phyloP scores from a whole-genome alignment of 192 early-diverging fungal genomes.

The Backusella parvicylindrica region DNA sequence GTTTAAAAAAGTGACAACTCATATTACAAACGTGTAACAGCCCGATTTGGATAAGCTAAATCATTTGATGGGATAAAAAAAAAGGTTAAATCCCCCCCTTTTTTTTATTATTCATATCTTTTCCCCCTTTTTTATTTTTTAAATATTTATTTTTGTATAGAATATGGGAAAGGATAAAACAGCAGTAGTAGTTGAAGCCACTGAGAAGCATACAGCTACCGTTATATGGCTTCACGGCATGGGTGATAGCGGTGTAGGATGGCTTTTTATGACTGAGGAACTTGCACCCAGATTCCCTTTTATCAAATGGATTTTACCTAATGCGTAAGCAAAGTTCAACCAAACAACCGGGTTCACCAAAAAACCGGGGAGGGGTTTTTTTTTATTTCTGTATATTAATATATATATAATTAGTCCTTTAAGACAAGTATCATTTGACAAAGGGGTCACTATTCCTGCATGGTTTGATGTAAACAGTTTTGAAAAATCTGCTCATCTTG shows the following conservation, averaged over 20 bases:
- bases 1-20: not conserved
- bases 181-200: not conserved
- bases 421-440: conserved; percentile 70
- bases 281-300: conserved; percentile 60
- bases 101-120: not conserved
- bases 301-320: conserved; percentile 88
- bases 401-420: conserved; percentile 32
- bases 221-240: conserved; percentile 57
- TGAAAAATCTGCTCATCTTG: conserved; percentile 36
- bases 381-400: not conserved
- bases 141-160: not conserved
- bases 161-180: not conserved
- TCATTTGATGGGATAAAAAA: not conserved
- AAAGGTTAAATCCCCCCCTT: not conserved
- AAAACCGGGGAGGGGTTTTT: not conserved
- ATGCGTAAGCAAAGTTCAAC: conserved; percentile 58
- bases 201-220: conserved; percentile 50
- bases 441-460: conserved; percentile 38
- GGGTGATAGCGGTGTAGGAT: conserved; percentile 57
- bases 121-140: not conserved
- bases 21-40: not conserved
- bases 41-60: not conserved
- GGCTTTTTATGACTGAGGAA: conserved; percentile 51
- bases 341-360: not conserved
- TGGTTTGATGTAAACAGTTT: conserved; percentile 83